Conservation (phyloP, 768 basidiomycete genomes). For the Termitomyces bulborhizus region DNA sequence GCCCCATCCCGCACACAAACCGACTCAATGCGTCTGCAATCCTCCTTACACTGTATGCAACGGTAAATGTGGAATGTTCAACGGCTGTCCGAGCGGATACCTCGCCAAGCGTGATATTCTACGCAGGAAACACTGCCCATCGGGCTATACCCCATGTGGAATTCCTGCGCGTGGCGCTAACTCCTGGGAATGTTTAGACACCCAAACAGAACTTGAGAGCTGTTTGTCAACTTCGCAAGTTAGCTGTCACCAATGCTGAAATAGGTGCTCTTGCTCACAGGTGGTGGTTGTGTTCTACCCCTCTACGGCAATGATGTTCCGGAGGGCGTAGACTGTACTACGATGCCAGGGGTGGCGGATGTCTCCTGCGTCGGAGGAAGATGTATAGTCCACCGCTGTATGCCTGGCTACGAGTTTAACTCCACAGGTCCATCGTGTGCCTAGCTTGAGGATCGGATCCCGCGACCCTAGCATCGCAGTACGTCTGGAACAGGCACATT, state of each 20-base stretch:
- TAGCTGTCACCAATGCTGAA: not conserved
- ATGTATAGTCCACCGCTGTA: conserved; percentile 41
- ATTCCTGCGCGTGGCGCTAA: conserved; percentile 29
- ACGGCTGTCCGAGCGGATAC: conserved; percentile 26
- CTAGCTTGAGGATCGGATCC: conserved; percentile 19
- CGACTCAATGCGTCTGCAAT: conserved; percentile 36
- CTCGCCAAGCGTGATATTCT: conserved; percentile 24
- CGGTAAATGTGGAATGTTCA: conserved; percentile 35
- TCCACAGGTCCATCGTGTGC: conserved; percentile 19
- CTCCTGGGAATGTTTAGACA: conserved; percentile 47
- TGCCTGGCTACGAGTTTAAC: conserved; percentile 30
- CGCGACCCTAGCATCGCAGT: conserved; percentile 20
- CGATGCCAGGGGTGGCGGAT: conserved; percentile 39
- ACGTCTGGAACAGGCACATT: conserved; percentile 18
- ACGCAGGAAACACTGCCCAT: conserved; percentile 25
- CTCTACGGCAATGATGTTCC: conserved; percentile 16
- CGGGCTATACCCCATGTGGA: conserved; percentile 36
- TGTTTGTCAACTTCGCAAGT: conserved; percentile 30
- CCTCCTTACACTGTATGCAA: conserved; percentile 40
- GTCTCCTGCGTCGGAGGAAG: conserved; percentile 39
- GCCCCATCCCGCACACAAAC: conserved; percentile 23
- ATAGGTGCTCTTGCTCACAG: conserved; percentile 17
- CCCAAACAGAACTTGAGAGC: conserved; percentile 41
- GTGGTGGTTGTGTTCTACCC: conserved; percentile 40
- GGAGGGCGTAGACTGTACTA: conserved; percentile 44